Evolutionary conservation across 306 rosid species (phyloP).

Genomic region (Neltuma alba): DNA sequence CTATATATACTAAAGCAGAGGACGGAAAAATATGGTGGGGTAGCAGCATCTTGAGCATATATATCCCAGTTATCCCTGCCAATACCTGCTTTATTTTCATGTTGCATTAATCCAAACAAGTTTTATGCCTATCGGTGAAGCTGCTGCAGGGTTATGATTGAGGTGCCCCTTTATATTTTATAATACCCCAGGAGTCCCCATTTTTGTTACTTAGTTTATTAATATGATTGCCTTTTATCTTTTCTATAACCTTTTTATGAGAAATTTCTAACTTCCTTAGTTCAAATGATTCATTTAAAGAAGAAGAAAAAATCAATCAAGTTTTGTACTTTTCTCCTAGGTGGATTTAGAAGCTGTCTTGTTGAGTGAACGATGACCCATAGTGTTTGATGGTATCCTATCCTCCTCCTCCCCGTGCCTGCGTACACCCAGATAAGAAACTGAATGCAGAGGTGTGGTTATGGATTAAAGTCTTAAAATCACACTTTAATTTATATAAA

Average conservation of each 20-base stretch:
- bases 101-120: not conserved
- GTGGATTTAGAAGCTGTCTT: not conserved
- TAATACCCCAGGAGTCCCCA: not conserved
- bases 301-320: not conserved
- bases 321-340: not conserved
- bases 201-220: too few relatives aligned
- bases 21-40: not conserved
- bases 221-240: not conserved
- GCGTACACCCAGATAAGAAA: not conserved
- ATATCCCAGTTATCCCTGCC: not conserved
- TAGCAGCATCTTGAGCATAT: not conserved
- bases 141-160: not conserved
- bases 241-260: not conserved
- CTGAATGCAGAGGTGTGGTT: not conserved
- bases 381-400: not conserved
- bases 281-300: not conserved
- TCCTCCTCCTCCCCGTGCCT: not conserved
- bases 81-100: not conserved
- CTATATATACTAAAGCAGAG: not conserved
- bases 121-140: not conserved
- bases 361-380: not conserved
- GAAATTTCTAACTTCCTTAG: not conserved
- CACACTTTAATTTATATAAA: not conserved
- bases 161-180: not conserved
- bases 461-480: not conserved